Evolutionary conservation across 352 stramenopile species (phyloP), one percentile per base, ranked within the genome.

Genomic region (Phytophthora chlamydospora): DNA sequence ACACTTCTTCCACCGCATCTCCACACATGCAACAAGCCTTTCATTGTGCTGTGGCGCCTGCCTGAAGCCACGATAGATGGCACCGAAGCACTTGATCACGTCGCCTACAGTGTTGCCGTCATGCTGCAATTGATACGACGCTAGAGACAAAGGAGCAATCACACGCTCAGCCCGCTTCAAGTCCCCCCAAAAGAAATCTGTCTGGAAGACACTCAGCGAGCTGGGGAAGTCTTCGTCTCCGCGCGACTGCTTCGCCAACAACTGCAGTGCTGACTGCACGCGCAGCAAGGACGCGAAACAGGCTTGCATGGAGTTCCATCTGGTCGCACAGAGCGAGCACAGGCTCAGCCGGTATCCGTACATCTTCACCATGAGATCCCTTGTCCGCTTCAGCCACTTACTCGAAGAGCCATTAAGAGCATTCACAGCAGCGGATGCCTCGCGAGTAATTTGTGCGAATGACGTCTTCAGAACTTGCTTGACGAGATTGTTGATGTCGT

Each of bases 401-500:
- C 11, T 47, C 0, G 41, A 46, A 1, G 53, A 53, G 1, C 14
- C 12, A 21, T 53, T 61, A 1, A 53, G 27, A 0, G 43, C 32
- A n/a, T 53, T 61, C 1, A 41, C 50, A 24, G 49, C 53, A 16
- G 47, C 39, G 0, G 48, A n/a, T 29, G 47, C 53, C 14, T 64
- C 17, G 4, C 21, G n/a, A 1, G 61, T 33, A 45, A 62, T 53
- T 9, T 42, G 17, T 1, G 27, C 2, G 40, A 64, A 66, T 19
- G 50, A 33, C 2, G 50, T 58, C 8, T 58, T 46, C 0, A 66
- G 12, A 10, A 62, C 62, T 9, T 42, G 14, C 19, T 71, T 66
- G 0, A 70, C 42, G 2, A 70, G 35, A 33, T 70, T 66, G 21
- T 66, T 71, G 19, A 59, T 43, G 13, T 59, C 51, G 14, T 59